Base-by-base conservation (phyloP, 352 stramenopile genomes). In the Pythium diclinum region DNA sequence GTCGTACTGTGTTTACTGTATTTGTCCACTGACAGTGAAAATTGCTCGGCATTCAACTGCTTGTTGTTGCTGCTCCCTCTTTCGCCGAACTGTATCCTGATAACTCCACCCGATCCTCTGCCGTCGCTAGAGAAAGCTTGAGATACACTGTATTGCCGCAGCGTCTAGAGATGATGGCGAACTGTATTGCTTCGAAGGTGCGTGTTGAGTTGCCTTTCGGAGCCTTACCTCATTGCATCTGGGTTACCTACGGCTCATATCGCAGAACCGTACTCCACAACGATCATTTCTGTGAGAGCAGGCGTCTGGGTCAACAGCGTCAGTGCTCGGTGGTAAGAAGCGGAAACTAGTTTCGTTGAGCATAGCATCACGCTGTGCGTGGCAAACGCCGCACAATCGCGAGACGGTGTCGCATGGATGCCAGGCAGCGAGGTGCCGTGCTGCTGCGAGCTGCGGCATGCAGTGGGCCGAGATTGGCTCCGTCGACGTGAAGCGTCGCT, bases 121-220 rank as follows among this genome's bases (percentile, higher is more conserved):
- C 25, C 25, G 25, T 28, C 25, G 25, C 25, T 28, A 28, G n/a
- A 5, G 25, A 28, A 28, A 3, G 25, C 25, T 28, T 28, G 25
- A 28, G n/a, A n/a, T n/a, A n/a, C n/a, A n/a, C n/a, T n/a, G n/a
- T n/a, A n/a, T n/a, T n/a, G n/a, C n/a, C n/a, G n/a, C n/a, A n/a
- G n/a, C n/a, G n/a, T n/a, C n/a, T n/a, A n/a, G n/a, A n/a, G n/a
- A 23, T 47, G 40, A 47, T 47, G 40, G 40, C 40, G 40, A 47
- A 47, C 40, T 23, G 16, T 47, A 23, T 8, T 4, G 25, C 25
- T 28, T 28, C 25, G 25, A 28, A 28, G 25, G 8, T 23, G 17
- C 2, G 40, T 19, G 14, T 23, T 28, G 25, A 28, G 25, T 28
- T 47, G 14, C 40, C 17, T 13, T 47, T 23, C 16, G 16, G 40